A percentile compares a stretch with the other conserved stretches of the same genome.
phyloP scores from a whole-genome alignment of 176 grass and related monocot genomes.

The Hordeum marinum region DNA sequence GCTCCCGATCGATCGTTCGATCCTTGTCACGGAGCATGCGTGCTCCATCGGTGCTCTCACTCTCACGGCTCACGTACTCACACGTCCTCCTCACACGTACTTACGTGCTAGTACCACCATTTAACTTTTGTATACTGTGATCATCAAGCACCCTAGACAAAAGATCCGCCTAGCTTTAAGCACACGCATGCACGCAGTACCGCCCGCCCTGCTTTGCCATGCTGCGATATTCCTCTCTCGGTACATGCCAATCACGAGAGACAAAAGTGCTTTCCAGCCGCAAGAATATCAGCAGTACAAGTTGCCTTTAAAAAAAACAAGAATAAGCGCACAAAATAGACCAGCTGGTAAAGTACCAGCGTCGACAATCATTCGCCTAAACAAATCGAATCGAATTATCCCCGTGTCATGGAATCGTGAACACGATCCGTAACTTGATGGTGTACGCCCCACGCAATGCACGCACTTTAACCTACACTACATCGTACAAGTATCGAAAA shows the following conservation, averaged over 20 bases:
- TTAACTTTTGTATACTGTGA: background rate
- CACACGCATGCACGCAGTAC: background rate
- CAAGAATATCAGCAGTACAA: conserved; percentile 14
- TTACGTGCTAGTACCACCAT: background rate
- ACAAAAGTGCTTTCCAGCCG: conserved; percentile 27
- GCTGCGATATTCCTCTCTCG: conserved; percentile 35
- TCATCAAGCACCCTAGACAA: background rate
- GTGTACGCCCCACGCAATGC: too few species aligned
- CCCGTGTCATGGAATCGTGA: too few species aligned
- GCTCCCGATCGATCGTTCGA: background rate
- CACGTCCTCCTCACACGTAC: background rate
- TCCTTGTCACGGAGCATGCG: background rate
- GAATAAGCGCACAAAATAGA: background rate
- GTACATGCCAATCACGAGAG: conserved; percentile 22
- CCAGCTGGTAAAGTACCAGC: background rate
- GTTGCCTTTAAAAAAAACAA: background rate
- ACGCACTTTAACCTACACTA: too few species aligned
- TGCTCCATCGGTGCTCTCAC: background rate
- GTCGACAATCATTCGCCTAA: background rate
- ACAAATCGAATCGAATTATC: background rate
- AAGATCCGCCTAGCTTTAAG: background rate
- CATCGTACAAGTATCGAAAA: too few species aligned
- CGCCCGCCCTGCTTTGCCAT: conserved; percentile 5
- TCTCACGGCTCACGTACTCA: background rate
- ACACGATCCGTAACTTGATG: background rate